Base-by-base conservation (phyloP, 768 basidiomycete genomes). In the Pleurotus djamor region DNA sequence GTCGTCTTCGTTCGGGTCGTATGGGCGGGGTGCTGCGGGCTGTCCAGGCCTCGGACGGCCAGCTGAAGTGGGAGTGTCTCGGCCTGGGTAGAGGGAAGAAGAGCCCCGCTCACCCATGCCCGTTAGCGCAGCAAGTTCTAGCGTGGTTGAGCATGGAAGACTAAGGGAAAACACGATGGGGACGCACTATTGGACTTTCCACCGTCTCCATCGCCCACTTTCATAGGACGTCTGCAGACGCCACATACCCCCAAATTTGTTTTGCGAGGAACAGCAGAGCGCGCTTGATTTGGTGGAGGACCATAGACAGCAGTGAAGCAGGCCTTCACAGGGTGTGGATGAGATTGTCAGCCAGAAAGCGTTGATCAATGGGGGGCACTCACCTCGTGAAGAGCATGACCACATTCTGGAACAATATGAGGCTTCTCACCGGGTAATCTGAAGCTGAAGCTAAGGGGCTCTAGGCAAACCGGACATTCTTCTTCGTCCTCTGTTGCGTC, bases 271-370 rank as follows among this genome's bases (percentile, higher is more conserved):
- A 84, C 71, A 54, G 85, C 70, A 52, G 80, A 74, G 65, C 76
- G 83, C 36, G 76, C 78, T 65, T 83, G 81, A 60, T 71, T 81
- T 12, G 88, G 86, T 9, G 90, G 88, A 4, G 92, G 92, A 12
- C 96, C 96, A 72, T 99, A 99, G 4, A 98, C 96, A 5, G 94
- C 94, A 13, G 88, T 92, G 71, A 98, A 98, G 73, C 97, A 99
- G 13, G 94, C 96, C 91, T 96, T 56, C 34, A 16, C 36, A 43
- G 41, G 54, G 41, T 14, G 44, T n/a, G 45, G 59, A 58, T 37
- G 51, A 59, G 16, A 51, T 37, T 43, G 44, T 38, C 32, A 56
- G 51, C 21, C 32, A 17, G 41, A 51, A 28, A 9, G 28, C 38
- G 37, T 7, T 28, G 56, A 12, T 32, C 43, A 36, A 36, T 13